Evolutionary conservation across 1,284 basidiomycete species (phyloP), one percentile per base, ranked within the genome.

Genomic region (Phaffia rhodozyma): DNA sequence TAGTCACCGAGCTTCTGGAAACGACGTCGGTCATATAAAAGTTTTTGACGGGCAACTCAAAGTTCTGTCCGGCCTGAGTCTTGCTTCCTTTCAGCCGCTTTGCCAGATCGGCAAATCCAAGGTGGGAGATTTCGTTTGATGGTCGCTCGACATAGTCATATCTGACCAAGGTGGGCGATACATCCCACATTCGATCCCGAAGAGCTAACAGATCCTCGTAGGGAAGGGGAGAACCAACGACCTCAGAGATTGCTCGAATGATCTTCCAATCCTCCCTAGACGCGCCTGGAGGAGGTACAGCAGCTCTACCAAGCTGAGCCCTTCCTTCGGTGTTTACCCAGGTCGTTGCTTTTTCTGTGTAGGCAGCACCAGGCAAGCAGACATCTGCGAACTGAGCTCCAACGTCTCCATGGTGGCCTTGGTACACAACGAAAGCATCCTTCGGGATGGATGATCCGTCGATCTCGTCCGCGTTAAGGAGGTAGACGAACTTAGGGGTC

Each of bases 261-360:
- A 98, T 91, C 82, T 98, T 97, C 96, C 96, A 99, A 76, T 98
- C 96, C 76, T 98, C 96, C 60, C 96, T 81, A 3, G 91, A 84
- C 2, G 92, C 89, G 63, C 93, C 96, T 21, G 96, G 94, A 48
- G 92, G 89, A n/a, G 87, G 84, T 1, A 99, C 92, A 27, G 94
- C 94, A 13, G 89, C 86, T 60, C 96, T 83, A 52, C 91, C 92
- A 29, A 93, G 76, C 77, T 99, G 96, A 30, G 88, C 79, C 55
- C 96, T 84, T 59, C 96, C 96, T 75, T 99, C 96, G 0, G 93
- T 94, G 80, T 98, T 99, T 66, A 98, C 84, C 89, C 91, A 98
- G 2, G 92, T 97, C 59, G 83, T 82, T 16, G 83, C 81, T 79
- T 98, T 98, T 78, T 99, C 96, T 2, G 94, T 98, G 79, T 97